Evolutionary conservation across 495 filamentous ascomycete species (phyloP), one percentile per base, ranked within the genome.

Genomic region (Amniculicola lignicola): DNA sequence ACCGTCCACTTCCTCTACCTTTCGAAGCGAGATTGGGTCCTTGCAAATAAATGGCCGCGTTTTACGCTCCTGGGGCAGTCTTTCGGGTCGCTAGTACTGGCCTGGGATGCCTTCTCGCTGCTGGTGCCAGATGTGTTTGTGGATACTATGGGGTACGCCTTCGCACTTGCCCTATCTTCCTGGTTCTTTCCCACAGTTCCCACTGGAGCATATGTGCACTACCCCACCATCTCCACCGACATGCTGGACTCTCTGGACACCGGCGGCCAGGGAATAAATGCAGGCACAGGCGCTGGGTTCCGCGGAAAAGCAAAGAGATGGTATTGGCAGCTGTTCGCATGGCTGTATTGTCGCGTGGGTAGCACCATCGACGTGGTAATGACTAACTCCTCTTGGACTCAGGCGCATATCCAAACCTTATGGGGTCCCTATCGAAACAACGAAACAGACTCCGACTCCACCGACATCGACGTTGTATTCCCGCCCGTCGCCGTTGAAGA

Each of bases 61-160:
- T 91, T 96, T 76, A 98, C 93, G 0, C 82, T 98, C n/a, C 75
- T 95, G 12, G 91, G 91, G 48, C 93, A 98, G 66, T 91, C 87
- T 5, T 69, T 97, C 16, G 93, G 93, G 35, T 94, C 89, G 1
- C 66, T 97, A 15, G 67, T 92, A 27, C 78, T 97, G 61, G 93
- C 88, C 16, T 90, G 85, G 70, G 93, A 97, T 60, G 92, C 92
- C n/a, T 94, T 98, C 70, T 85, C 80, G 29, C 82, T 95, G 10
- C 77, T 97, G 2, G 88, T 90, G 1, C 94, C 93, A 0, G 94
- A 98, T 66, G 80, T 97, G 45, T 95, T 96, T 61, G 77, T 98
- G 62, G 93, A 98, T 66, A 98, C 93, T 4, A 96, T 97, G 91
- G 93, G 93, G 60, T 97, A 97, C 69, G 89, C 92, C 18, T 98